Evolutionary conservation across 495 filamentous ascomycete species (phyloP).

Genomic region (Bryoglossum gracile): DNA sequence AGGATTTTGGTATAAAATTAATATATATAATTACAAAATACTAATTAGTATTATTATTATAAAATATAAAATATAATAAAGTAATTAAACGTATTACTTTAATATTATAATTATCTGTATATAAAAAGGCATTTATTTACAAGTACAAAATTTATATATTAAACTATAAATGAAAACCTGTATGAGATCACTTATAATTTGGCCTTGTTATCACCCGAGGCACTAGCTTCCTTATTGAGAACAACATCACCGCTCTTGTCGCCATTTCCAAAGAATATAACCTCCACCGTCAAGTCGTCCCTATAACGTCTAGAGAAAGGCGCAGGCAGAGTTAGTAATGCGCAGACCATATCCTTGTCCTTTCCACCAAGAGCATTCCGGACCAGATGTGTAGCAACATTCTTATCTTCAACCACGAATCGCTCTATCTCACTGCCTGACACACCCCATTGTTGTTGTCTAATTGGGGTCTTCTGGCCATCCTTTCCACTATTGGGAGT

Average conservation of each 20-base stretch:
- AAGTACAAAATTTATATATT: no score
- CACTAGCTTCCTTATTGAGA: slow-evolving; percentile 81
- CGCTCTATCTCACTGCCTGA: slow-evolving; percentile 58
- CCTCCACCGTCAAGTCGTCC: slow-evolving; percentile 95
- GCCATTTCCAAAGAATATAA: slow-evolving; percentile 93
- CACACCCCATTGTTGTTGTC: slow-evolving; percentile 78
- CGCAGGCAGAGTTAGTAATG: slow-evolving; percentile 82
- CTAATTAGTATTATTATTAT: no score
- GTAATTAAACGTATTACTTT: no score
- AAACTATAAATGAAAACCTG: no score
- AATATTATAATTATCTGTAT: no score
- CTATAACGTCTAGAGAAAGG: slow-evolving; percentile 86
- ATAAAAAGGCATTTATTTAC: no score
- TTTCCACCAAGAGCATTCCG: slow-evolving; percentile 93
- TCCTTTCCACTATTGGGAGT: slow-evolving; percentile 28
- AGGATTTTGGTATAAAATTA: no score
- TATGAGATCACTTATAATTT: slow-evolving; percentile 47
- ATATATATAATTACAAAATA: no score
- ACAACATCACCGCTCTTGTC: slow-evolving; percentile 67
- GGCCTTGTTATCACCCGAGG: slow-evolving; percentile 43
- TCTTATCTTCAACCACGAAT: slow-evolving; percentile 93
- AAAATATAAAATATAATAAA: no score
- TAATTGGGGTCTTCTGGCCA: slow-evolving; percentile 65
- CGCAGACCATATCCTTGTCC: slow-evolving; percentile 90
- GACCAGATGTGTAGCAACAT: slow-evolving; percentile 91